A percentile compares a stretch with the other conserved stretches of the same genome.
Conservation (phyloP, 352 stramenopile species). For the Aphanomyces euteiches region DNA sequence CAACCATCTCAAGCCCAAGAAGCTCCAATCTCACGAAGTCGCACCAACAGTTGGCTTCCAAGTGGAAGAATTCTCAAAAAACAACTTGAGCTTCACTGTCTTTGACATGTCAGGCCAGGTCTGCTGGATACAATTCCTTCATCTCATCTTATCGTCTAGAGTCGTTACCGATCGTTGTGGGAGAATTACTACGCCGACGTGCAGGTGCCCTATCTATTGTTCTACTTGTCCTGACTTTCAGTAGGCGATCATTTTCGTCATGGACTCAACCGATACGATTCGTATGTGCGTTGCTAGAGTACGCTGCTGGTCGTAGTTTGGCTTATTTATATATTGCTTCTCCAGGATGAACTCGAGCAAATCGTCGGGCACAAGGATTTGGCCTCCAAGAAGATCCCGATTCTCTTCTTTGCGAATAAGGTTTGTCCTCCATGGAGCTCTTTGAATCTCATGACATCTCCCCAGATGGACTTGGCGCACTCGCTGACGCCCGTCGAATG, state of each 20-base stretch:
- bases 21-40: conserved; percentile 75
- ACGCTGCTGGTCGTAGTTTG: neutral
- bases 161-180: conserved; percentile 75
- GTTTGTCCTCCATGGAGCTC: neutral
- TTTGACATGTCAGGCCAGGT: conserved; percentile 88
- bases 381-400: conserved; percentile 61
- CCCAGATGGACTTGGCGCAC: conserved; percentile 63
- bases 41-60: conserved; percentile 88
- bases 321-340: neutral
- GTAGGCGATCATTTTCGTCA: conserved; percentile 86
- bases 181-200: conserved; percentile 85
- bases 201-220: conserved; percentile 33
- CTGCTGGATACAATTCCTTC: neutral
- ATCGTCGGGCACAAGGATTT: conserved; percentile 80
- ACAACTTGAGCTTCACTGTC: conserved; percentile 89
- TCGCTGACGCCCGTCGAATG: conserved; percentile 72
- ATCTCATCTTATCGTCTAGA: conserved; percentile 38
- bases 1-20: conserved; percentile 88
- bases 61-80: conserved; percentile 86
- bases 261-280: conserved; percentile 84
- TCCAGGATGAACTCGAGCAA: conserved; percentile 76
- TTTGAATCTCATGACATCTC: neutral
- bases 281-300: conserved; percentile 79
- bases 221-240: conserved; percentile 26
- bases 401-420: conserved; percentile 87